These are phyloP conservation scores for Scytalidium sp. DNA, from an alignment of 2,329 filamentous ascomycete species.

Conservation along the genomic window DNA sequence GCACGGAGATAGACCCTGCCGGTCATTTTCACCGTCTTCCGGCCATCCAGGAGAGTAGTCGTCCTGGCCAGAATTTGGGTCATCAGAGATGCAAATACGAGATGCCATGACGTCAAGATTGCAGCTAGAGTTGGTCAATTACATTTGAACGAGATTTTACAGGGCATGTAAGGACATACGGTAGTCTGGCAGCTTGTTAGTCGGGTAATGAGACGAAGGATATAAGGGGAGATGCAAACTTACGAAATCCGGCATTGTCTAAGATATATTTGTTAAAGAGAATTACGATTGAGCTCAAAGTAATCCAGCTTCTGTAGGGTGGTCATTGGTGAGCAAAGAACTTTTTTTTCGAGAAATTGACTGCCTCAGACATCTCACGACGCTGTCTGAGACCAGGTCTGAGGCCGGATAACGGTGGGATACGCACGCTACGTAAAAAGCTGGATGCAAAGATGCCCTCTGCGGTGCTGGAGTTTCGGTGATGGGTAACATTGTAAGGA, in stretches of 20 bases:
- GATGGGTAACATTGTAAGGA: background rate
- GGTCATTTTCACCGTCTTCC: constrained; percentile 97
- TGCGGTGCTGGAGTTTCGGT: background rate
- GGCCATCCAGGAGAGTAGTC: constrained; percentile 85
- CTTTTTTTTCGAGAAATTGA: constrained; percentile 13
- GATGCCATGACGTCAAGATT: constrained; percentile 93
- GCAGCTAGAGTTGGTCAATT: background rate
- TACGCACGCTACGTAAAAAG: constrained; percentile 73
- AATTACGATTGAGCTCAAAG: constrained; percentile 89
- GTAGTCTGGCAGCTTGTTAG: constrained; percentile 49
- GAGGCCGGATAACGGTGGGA: constrained; percentile 1
- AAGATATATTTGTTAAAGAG: constrained; percentile 99
- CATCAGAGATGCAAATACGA: constrained; percentile 88
- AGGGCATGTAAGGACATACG: constrained; percentile 44
- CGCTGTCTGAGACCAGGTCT: too few species aligned
- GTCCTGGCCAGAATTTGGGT: constrained; percentile 91
- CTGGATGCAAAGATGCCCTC: constrained; percentile 42
- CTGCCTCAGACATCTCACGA: too few species aligned
- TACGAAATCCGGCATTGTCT: constrained; percentile 79
- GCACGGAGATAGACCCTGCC: constrained; percentile 88
- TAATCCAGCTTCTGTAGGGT: constrained; percentile 75
- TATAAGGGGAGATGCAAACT: constrained; percentile 30
- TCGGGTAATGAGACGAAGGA: background rate
- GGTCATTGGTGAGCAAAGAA: background rate
- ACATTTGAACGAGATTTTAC: background rate